These are phyloP conservation scores for Nowakowskiella sp. DNA, from an alignment of 192 early-diverging fungal genomes.

Conservation along the genomic window DNA sequence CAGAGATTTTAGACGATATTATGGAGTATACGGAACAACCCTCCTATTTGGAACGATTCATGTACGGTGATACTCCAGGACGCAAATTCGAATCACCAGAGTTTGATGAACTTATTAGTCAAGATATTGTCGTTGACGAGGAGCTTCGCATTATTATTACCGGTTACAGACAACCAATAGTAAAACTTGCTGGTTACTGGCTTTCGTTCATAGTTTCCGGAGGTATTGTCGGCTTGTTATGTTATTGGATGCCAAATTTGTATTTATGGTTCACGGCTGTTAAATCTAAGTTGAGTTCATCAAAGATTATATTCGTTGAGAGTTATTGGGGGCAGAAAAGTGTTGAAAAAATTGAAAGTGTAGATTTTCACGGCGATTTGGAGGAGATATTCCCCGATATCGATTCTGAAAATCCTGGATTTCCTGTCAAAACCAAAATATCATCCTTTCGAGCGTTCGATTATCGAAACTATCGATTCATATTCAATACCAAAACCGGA, in stretches of 20 bases:
- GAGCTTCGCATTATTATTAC: conserved; percentile 42
- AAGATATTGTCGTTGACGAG: conserved; percentile 39
- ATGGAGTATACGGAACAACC: neutral
- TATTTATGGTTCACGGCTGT: conserved; percentile 64
- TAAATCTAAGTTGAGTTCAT: conserved; percentile 57
- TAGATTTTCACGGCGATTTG: conserved; percentile 19
- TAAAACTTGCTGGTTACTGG: conserved; percentile 52
- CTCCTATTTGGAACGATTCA: neutral
- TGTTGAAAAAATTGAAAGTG: conserved; percentile 15
- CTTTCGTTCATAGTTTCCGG: conserved; percentile 54
- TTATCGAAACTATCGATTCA: conserved; percentile 47
- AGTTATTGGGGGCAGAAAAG: conserved; percentile 37
- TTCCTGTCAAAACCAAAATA: neutral
- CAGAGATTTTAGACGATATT: neutral
- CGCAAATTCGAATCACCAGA: neutral
- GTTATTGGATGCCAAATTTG: conserved; percentile 77
- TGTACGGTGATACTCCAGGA: neutral
- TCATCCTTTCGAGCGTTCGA: conserved; percentile 25
- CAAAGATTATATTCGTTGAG: conserved; percentile 57
- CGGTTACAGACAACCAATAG: conserved; percentile 52
- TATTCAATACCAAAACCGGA: conserved; percentile 42
- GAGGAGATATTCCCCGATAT: conserved; percentile 33
- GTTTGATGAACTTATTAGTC: conserved; percentile 5
- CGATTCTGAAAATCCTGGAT: neutral
- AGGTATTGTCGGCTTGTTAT: conserved; percentile 67